phyloP scores from a whole-genome alignment of 805 yeast species.

The Saturnispora besseyi region DNA sequence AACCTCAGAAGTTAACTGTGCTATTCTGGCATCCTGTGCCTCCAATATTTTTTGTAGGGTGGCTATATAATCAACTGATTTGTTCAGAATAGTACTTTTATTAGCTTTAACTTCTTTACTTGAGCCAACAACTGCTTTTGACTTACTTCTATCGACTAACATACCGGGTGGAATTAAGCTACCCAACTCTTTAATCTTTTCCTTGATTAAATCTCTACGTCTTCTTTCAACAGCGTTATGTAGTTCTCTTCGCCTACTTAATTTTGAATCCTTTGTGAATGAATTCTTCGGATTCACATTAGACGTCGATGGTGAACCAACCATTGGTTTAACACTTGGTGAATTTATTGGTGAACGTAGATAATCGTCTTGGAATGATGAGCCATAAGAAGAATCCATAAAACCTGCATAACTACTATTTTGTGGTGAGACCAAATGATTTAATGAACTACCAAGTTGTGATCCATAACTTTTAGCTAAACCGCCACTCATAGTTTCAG shows the following conservation, averaged over 20 bases:
- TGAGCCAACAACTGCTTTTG: slow-evolving; percentile 24
- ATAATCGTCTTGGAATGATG: slow-evolving; percentile 25
- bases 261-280: slow-evolving; percentile 55
- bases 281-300: slow-evolving; percentile 29
- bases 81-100: slow-evolving; percentile 67
- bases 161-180: slow-evolving; percentile 70
- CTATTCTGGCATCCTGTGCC: slow-evolving; percentile 43
- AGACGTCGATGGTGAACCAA: slow-evolving; percentile 29
- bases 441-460: slow-evolving; percentile 26
- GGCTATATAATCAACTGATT: slow-evolving; percentile 71
- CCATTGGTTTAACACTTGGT: slow-evolving; percentile 24
- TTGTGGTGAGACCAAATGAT: slow-evolving; percentile 27
- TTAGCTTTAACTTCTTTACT: slow-evolving; percentile 66
- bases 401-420: slow-evolving; percentile 28
- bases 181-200: slow-evolving; percentile 77
- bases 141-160: slow-evolving; percentile 32
- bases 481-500: slow-evolving; percentile 4
- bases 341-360: slow-evolving; percentile 29
- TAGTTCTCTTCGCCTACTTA: slow-evolving; percentile 72
- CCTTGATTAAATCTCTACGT: slow-evolving; percentile 84
- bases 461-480: slow-evolving; percentile 23
- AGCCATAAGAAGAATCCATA: slow-evolving; percentile 30
- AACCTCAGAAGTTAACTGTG: slow-evolving; percentile 26
- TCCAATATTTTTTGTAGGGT: slow-evolving; percentile 54
- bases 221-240: slow-evolving; percentile 94